A percentile compares a stretch with the other conserved stretches of the same genome.
Conservation (phyloP, 2,329 filamentous ascomycete species). For the Pseudogymnoascus pannorum region DNA sequence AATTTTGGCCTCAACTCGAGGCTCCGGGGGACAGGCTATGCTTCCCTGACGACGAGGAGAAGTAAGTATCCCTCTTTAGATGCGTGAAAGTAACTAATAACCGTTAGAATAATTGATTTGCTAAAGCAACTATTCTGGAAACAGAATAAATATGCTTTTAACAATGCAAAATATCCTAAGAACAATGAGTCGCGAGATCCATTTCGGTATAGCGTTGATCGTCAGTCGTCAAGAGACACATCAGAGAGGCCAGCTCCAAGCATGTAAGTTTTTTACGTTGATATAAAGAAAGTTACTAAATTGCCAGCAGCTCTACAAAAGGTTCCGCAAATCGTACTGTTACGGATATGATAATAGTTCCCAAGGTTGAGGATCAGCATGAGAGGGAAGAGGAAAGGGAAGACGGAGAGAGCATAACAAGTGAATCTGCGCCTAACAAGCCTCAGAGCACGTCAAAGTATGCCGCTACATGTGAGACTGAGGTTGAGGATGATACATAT, state of each 20-base stretch:
- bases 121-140: constrained; percentile 18
- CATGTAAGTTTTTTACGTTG: not conserved
- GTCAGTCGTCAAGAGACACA: not conserved
- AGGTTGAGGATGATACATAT: not conserved
- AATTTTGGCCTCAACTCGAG: constrained; percentile 16
- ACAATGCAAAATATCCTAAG: constrained; percentile 14
- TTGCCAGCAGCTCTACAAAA: not conserved
- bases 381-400: not conserved
- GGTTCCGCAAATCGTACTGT: not conserved
- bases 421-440: not conserved
- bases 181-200: constrained; percentile 4
- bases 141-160: constrained; percentile 16
- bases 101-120: constrained; percentile 14
- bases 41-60: constrained; percentile 12
- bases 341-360: not conserved
- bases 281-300: not conserved
- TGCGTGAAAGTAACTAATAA: not conserved
- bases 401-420: not conserved
- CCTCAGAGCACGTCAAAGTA: not conserved
- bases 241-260: not conserved
- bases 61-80: constrained; percentile 9
- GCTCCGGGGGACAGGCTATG: constrained; percentile 9
- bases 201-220: not conserved
- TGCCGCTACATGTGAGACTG: not conserved
- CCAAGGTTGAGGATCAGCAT: not conserved